Conservation (phyloP, 306 rosid species). For the Crotalaria pallida region DNA sequence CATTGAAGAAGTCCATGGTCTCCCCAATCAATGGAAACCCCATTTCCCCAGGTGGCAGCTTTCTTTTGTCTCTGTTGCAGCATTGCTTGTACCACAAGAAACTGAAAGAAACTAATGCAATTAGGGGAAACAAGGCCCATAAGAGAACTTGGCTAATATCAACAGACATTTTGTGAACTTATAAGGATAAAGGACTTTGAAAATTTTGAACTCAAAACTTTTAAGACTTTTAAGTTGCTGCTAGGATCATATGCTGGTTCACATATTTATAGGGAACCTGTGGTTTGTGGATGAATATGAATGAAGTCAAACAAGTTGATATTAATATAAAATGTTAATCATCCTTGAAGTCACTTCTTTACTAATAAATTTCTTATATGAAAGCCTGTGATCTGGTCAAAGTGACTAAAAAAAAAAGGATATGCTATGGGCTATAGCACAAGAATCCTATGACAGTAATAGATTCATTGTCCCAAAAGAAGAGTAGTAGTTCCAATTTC, state of each 20-base stretch:
- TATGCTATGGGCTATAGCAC: not conserved
- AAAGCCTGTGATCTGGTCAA: conserved; percentile 13
- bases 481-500: no score
- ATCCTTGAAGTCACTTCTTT: conserved; percentile 24
- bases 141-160: conserved; percentile 15
- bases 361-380: conserved; percentile 5
- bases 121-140: conserved; percentile 29
- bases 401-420: not conserved
- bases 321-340: conserved; percentile 27
- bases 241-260: not conserved
- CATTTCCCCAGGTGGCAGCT: conserved; percentile 68
- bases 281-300: conserved; percentile 16
- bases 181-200: conserved; percentile 2
- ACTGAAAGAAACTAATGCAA: conserved; percentile 20
- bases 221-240: conserved; percentile 10
- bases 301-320: conserved; percentile 20
- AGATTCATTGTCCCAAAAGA: conserved; percentile 21
- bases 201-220: not conserved
- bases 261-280: conserved; percentile 33
- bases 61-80: conserved; percentile 18
- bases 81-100: conserved; percentile 36
- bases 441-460: conserved; percentile 3
- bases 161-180: conserved; percentile 36
- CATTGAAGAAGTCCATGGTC: conserved; percentile 74
- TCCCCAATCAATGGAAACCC: conserved; percentile 78